Base-by-base conservation (phyloP, 208 protist genomes). In the Trypanosoma melophagium region DNA sequence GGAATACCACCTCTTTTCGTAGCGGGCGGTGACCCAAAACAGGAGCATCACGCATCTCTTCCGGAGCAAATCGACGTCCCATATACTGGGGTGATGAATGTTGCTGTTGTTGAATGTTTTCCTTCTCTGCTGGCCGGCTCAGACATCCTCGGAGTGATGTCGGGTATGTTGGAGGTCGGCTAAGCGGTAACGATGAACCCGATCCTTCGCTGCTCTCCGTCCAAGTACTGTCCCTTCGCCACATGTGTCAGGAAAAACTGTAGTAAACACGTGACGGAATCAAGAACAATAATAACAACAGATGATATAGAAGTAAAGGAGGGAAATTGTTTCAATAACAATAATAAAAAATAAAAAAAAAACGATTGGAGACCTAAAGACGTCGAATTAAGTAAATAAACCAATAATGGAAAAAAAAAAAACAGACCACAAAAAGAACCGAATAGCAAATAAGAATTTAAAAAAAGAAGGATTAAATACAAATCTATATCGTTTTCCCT, bases 41-140 rank as follows among this genome's bases (percentile, higher is more conserved):
- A 13, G 59, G 49, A 3, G 28, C 61, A 3, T 62, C 55, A 9
- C 69, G 60, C 61, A 74, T 74, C 24, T 67, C 61, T 21, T 68
- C 69, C 13, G 44, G 19, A 3, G 50, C 12, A n/a, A 56, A 52
- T 1, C 55, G 55, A 17, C 22, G 42, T 35, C 28, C 28, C 28
- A 35, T 35, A 5, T 35, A 47, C 2, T 44, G 40, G 40, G 12
- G 40, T 44, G n/a, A n/a, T n/a, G n/a, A n/a, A n/a, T n/a, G n/a
- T n/a, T n/a, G n/a, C n/a, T 35, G 28, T 35, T 35, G 28, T 35
- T 51, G 56, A 2, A 57, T n/a, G 31, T 67, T 64, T 35, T 67
- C 68, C 25, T 66, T 60, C 28, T 56, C 60, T 44, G 25, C 13
- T 14, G 38, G 19, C 7, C 31, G 44, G 2, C 38, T 9, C n/a